phyloP scores from a whole-genome alignment of 495 filamentous ascomycete genomes.

The Penicillium nucicola region DNA sequence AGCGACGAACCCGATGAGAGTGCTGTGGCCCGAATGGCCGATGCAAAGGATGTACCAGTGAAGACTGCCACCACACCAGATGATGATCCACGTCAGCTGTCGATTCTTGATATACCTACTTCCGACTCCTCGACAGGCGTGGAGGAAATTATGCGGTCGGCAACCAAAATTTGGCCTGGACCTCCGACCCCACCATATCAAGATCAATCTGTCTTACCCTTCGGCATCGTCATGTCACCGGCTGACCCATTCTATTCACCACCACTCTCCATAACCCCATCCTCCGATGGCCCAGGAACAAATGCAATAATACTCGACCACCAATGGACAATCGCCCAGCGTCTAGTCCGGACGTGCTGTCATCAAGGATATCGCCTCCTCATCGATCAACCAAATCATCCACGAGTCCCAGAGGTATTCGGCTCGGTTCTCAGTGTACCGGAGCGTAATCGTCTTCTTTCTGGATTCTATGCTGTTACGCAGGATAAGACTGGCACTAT shows the following conservation, averaged over 20 bases:
- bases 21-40: background rate
- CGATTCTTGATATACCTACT: background rate
- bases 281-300: conserved; percentile 1
- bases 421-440: conserved; percentile 12
- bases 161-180: background rate
- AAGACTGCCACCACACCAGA: conserved; percentile 4
- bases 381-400: conserved; percentile 9
- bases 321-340: conserved; percentile 24
- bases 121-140: background rate
- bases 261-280: conserved; percentile 9
- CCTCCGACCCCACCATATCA: conserved; percentile 22
- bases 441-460: conserved; percentile 23
- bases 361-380: conserved; percentile 25
- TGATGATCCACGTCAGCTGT: background rate
- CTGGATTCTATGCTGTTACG: conserved; percentile 17
- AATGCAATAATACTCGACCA: conserved; percentile 10
- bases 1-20: conserved; percentile 16
- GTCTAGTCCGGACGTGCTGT: conserved; percentile 28
- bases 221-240: conserved; percentile 19
- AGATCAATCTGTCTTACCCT: conserved; percentile 20
- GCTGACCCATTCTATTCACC: conserved; percentile 7
- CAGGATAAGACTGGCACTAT: conserved; percentile 19
- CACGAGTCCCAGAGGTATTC: conserved; percentile 21
- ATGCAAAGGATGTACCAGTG: conserved; percentile 1
- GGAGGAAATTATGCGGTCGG: background rate